Evolutionary conservation across 163 green algal genomes (phyloP).

Genomic region (Chlorella variabilis): DNA sequence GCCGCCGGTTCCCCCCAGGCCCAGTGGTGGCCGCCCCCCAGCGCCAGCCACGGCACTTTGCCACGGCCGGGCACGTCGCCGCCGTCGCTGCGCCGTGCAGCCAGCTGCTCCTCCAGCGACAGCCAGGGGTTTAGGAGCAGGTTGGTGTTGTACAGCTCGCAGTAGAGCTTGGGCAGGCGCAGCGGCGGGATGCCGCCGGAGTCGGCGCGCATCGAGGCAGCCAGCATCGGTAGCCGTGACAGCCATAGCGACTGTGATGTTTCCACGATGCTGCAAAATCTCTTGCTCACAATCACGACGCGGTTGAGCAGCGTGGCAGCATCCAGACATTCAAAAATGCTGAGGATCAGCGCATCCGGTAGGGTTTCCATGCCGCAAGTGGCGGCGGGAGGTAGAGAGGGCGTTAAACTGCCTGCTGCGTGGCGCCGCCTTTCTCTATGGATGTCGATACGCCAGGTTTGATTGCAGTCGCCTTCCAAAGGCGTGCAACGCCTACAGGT

Average conservation of each 20-base stretch:
- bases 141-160: background rate
- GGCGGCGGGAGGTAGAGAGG: background rate
- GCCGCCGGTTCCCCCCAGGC: background rate
- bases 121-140: conserved; percentile 18
- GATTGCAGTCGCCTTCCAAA: too few relatives aligned
- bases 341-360: background rate
- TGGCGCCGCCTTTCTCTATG: too few relatives aligned
- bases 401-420: too few relatives aligned
- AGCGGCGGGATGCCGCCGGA: too few relatives aligned
- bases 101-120: background rate
- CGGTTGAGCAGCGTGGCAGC: background rate
- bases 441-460: too few relatives aligned
- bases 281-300: background rate
- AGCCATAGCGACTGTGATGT: background rate
- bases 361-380: background rate
- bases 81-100: background rate
- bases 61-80: background rate
- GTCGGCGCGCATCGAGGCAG: too few relatives aligned
- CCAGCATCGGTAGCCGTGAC: background rate
- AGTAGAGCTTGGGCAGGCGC: background rate
- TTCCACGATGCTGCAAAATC: background rate
- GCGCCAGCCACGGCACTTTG: background rate
- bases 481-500: too few relatives aligned
- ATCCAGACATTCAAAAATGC: background rate
- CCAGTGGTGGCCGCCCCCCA: background rate